These are phyloP conservation scores for Colletotrichum brevisporum DNA, from an alignment of 2,329 filamentous ascomycete species.

Conservation along the genomic window DNA sequence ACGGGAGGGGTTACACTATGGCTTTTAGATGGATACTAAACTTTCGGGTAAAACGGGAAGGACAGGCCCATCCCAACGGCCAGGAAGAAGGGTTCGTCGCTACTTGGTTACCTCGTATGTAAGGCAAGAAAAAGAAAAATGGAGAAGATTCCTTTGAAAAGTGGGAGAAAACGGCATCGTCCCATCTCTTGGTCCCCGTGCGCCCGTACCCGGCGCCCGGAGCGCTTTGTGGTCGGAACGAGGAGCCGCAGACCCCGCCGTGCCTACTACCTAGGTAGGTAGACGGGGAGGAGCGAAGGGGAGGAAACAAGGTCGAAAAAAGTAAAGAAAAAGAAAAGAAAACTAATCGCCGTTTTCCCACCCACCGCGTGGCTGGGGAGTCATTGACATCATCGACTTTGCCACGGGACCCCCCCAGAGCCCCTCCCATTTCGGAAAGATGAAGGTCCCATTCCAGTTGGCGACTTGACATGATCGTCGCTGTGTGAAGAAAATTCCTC, in stretches of 20 bases:
- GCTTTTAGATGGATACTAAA: neutral
- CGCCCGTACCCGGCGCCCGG: neutral
- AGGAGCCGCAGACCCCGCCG: neutral
- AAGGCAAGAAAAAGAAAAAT: neutral
- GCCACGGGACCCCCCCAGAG: constrained; percentile 43
- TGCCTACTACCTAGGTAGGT: no score
- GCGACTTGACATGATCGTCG: no score
- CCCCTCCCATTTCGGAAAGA: neutral
- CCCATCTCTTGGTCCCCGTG: neutral
- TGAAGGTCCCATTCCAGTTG: no score
- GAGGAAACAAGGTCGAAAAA: neutral
- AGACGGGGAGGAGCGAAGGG: neutral
- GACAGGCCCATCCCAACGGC: neutral
- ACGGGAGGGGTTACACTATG: neutral
- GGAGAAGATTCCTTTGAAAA: no score
- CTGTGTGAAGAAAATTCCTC: neutral
- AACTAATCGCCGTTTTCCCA: neutral
- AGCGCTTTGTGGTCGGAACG: constrained; percentile 1
- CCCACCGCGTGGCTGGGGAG: constrained; percentile 20
- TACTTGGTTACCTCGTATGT: neutral
- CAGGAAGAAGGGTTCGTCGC: neutral
- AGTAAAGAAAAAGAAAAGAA: neutral
- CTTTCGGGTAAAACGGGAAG: constrained; percentile 8
- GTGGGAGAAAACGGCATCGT: neutral
- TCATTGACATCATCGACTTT: constrained; percentile 52